Conservation (phyloP, 495 filamentous ascomycete species). For the Bombardia bombarda region DNA sequence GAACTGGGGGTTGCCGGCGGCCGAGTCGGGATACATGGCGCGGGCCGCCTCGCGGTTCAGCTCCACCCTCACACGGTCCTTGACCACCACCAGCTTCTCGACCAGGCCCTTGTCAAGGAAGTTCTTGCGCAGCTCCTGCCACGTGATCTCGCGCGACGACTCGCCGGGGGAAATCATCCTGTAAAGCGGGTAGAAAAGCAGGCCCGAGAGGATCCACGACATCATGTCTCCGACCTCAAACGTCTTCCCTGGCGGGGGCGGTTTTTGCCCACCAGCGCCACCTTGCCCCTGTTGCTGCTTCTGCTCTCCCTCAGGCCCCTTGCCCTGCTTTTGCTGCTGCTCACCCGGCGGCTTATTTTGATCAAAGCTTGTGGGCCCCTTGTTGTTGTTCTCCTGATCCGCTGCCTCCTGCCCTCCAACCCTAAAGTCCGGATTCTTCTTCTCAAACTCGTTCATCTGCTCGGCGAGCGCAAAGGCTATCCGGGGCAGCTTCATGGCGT, state of each 20-base stretch:
- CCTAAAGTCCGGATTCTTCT: neutral
- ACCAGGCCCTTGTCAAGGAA: conserved; percentile 95
- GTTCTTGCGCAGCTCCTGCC: conserved; percentile 88
- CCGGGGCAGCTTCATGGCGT: conserved; percentile 36
- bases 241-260: conserved; percentile 2
- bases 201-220: conserved; percentile 5
- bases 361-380: conserved; percentile 1
- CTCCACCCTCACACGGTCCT: conserved; percentile 68
- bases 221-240: conserved; percentile 6
- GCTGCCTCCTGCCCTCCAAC: no score
- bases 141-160: conserved; percentile 69
- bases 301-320: neutral
- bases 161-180: conserved; percentile 12
- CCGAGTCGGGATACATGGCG: conserved; percentile 74
- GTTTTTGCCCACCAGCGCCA: conserved; percentile 17
- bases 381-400: neutral
- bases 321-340: conserved; percentile 10
- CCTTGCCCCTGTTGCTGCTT: conserved; percentile 14
- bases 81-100: conserved; percentile 77
- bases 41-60: conserved; percentile 74
- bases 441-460: conserved; percentile 6
- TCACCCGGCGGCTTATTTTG: conserved; percentile 11
- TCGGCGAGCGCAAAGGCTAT: conserved; percentile 11
- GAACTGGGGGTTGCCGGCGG: conserved; percentile 59
- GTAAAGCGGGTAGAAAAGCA: conserved; percentile 15